These are phyloP conservation scores for Trichoderma sp. DNA, from an alignment of 2,329 filamentous ascomycete species.

Conservation along the genomic window DNA sequence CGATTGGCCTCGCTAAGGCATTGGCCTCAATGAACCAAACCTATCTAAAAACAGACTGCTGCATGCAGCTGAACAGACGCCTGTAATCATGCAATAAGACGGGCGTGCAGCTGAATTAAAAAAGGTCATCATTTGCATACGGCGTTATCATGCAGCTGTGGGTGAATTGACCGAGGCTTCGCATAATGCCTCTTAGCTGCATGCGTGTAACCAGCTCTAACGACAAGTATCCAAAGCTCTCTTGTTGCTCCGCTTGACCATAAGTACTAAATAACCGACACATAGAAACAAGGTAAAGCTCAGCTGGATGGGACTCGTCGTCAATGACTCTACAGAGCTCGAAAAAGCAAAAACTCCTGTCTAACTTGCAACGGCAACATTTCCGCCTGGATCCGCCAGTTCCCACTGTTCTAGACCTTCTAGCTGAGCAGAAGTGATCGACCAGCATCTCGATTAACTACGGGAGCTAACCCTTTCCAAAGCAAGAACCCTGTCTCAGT, in stretches of 20 bases:
- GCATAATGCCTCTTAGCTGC: not conserved
- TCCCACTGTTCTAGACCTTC: not conserved
- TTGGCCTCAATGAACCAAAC: not conserved
- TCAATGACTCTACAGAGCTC: not conserved
- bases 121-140: not conserved
- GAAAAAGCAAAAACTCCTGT: not conserved
- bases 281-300: not conserved
- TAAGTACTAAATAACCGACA: not conserved
- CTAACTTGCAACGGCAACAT: not conserved
- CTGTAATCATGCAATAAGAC: not conserved
- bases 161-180: not conserved
- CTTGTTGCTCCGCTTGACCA: not conserved
- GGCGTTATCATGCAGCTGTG: not conserved
- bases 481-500: not conserved
- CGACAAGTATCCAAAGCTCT: not conserved
- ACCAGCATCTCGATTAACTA: conserved; percentile 5
- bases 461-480: not conserved
- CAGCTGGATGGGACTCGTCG: not conserved
- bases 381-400: not conserved
- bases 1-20: not conserved
- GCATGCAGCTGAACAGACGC: not conserved
- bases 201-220: not conserved
- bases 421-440: not conserved
- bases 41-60: not conserved
- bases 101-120: not conserved